A percentile compares a stretch with the other conserved stretches of the same genome.
Conservation (phyloP, 2,329 filamentous ascomycete genomes). For the Colletotrichum lupini region DNA sequence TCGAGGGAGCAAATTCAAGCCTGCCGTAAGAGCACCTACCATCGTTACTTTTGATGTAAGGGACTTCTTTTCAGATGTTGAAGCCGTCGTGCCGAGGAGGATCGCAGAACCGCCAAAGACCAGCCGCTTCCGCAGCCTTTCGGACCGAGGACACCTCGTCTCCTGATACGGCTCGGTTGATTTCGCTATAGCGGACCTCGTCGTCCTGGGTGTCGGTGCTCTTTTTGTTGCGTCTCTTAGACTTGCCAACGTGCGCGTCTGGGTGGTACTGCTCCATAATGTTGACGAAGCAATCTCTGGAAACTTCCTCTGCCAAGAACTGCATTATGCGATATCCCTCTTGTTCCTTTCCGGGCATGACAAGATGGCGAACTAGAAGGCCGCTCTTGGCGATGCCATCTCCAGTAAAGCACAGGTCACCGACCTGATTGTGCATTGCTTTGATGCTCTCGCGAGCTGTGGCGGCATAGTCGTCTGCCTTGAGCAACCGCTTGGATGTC, state of each 20-base stretch:
- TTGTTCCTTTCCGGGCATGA: slow-evolving; percentile 84
- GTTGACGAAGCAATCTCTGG: slow-evolving; percentile 81
- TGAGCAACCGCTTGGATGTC: slow-evolving; percentile 78
- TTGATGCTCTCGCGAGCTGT: slow-evolving; percentile 81
- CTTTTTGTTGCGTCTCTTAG: slow-evolving; percentile 52
- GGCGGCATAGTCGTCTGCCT: slow-evolving; percentile 79
- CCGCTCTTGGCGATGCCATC: slow-evolving; percentile 86
- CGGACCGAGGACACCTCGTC: slow-evolving; percentile 75
- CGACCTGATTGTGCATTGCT: slow-evolving; percentile 84
- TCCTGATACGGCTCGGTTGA: slow-evolving; percentile 76
- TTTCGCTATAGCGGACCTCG: slow-evolving; percentile 76
- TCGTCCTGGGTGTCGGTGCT: slow-evolving; percentile 46
- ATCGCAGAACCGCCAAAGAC: slow-evolving; percentile 84
- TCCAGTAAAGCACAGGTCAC: slow-evolving; percentile 83
- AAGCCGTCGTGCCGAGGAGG: slow-evolving; percentile 63
- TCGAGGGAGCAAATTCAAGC: background rate
- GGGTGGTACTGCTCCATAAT: slow-evolving; percentile 92
- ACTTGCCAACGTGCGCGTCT: slow-evolving; percentile 83
- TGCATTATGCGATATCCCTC: slow-evolving; percentile 80
- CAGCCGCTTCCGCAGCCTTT: slow-evolving; percentile 75
- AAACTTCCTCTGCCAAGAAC: slow-evolving; percentile 80
- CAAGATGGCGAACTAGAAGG: slow-evolving; percentile 80
- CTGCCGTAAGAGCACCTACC: background rate
- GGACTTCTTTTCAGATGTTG: slow-evolving; percentile 52
- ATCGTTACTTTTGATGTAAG: slow-evolving; percentile 4